Evolutionary conservation across 2,329 filamentous ascomycete genomes (phyloP).

Genomic region (Fusarium praegraminearum): DNA sequence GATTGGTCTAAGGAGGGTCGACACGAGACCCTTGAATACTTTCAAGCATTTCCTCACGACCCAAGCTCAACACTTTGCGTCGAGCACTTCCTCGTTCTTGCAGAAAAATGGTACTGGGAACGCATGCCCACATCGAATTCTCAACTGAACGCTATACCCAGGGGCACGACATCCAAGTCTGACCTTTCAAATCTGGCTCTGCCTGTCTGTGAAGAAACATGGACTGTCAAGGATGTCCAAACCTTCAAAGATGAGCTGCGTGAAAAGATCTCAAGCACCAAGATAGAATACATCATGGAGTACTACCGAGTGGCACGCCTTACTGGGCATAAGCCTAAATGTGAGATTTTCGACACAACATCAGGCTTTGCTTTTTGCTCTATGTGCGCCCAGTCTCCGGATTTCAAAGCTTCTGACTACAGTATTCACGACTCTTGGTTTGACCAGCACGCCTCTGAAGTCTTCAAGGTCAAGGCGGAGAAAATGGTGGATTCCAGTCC

Average conservation of each 20-base stretch:
- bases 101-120: slow-evolving; percentile 28
- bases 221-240: slow-evolving; percentile 6
- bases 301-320: background rate
- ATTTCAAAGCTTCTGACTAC: background rate
- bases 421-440: background rate
- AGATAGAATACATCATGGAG: background rate
- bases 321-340: background rate
- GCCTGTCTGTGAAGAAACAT: slow-evolving; percentile 18
- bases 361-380: background rate
- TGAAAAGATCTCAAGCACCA: background rate
- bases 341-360: background rate
- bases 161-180: background rate
- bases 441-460: background rate
- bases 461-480: background rate
- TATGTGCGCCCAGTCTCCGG: background rate
- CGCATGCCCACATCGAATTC: slow-evolving; percentile 6
- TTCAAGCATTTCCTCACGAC: slow-evolving; percentile 39
- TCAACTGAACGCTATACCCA: slow-evolving; percentile 1
- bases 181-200: slow-evolving; percentile 24
- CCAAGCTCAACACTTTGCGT: slow-evolving; percentile 31
- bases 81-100: slow-evolving; percentile 27
- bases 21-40: slow-evolving; percentile 22
- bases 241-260: slow-evolving; percentile 12
- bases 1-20: background rate
- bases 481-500: background rate